Conservation (phyloP, 441 rosid genomes). For the Daphne laureola region DNA sequence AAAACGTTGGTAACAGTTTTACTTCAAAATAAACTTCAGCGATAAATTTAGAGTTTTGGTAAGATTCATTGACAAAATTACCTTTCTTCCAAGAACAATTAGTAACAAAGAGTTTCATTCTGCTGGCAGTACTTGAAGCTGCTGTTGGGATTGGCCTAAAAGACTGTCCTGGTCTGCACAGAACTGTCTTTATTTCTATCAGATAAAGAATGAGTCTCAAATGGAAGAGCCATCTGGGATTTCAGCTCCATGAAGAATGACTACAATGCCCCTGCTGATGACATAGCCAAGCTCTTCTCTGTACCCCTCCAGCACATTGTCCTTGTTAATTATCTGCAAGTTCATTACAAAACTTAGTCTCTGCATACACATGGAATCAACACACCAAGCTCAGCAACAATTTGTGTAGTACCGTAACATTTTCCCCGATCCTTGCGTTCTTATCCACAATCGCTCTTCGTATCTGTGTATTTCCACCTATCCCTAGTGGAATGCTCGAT, state of each 20-base stretch:
- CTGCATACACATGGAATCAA: too few relatives aligned
- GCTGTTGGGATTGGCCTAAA: too few relatives aligned
- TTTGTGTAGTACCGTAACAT: conserved; percentile 41
- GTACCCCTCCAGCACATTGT: conserved; percentile 51
- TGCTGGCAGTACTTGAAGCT: too few relatives aligned
- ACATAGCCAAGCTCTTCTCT: conserved; percentile 58
- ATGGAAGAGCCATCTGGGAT: conserved; percentile 49
- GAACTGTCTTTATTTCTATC: not conserved
- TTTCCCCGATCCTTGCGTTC: conserved; percentile 73
- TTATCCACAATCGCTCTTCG: conserved; percentile 63
- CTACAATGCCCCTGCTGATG: conserved; percentile 58
- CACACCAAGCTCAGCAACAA: too few relatives aligned
- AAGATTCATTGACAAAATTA: too few relatives aligned
- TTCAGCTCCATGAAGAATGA: conserved; percentile 45
- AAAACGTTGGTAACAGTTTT: too few relatives aligned
- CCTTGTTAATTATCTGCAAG: conserved; percentile 61
- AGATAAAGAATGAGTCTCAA: conserved; percentile 18
- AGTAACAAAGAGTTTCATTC: too few relatives aligned
- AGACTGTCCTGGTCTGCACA: too few relatives aligned
- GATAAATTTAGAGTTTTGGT: too few relatives aligned
- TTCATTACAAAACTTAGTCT: too few relatives aligned
- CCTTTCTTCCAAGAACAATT: too few relatives aligned
- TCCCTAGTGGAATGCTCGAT: conserved; percentile 43
- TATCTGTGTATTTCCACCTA: conserved; percentile 49
- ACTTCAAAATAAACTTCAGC: too few relatives aligned